Evolutionary conservation across 2,329 filamentous ascomycete genomes (phyloP), one percentile per base, ranked within the genome.

Genomic region (Trichoderma lentiforme): DNA sequence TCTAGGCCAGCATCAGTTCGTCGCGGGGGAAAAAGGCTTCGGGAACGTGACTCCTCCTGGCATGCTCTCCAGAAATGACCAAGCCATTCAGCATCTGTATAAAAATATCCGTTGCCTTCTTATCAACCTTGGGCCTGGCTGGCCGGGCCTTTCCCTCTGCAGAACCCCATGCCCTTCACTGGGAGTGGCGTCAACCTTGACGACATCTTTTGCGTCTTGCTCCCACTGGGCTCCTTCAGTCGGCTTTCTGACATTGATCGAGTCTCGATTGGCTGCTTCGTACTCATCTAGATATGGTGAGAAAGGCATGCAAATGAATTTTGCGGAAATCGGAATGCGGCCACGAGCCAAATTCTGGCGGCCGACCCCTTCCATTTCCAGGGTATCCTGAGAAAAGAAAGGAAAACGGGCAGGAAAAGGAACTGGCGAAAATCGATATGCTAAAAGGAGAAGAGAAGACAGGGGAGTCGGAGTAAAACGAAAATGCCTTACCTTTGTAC

Each of bases 151-250:
- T 36, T 36, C 34, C 34, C 34, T 36, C 34, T 15, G 34, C 34
- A 15, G 34, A 36, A 36, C 1, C 34, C 34, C 34, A 36, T 36
- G 34, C 34, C 34, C 14, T 36, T 36, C 14, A 36, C 34, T 36
- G 14, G 14, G 14, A 36, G 34, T 7, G 14, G 34, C 34, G 58
- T 80, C 79, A 63, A 83, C 73, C 3, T 77, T 74, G 21, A 73
- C 7, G 3, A 70, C 30, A 82, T 74, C 28, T 79, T 76, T 34
- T 73, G 71, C 76, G n/a, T 83, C 81, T 58, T 80, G 76, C 60
- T 75, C 71, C 82, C 81, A 83, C 4, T 76, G 78, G 72, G 78
- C 75, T 73, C 76, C 77, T 11, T 64, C 70, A n/a, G 57, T 18
- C 4, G 80, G 81, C 61, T 75, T 75, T 15, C 74, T 74, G 34